Evolutionary conservation across 371 early-diverging fungal genomes (phyloP), one percentile per base, ranked within the genome.

Genomic region (Mortierella sp.): DNA sequence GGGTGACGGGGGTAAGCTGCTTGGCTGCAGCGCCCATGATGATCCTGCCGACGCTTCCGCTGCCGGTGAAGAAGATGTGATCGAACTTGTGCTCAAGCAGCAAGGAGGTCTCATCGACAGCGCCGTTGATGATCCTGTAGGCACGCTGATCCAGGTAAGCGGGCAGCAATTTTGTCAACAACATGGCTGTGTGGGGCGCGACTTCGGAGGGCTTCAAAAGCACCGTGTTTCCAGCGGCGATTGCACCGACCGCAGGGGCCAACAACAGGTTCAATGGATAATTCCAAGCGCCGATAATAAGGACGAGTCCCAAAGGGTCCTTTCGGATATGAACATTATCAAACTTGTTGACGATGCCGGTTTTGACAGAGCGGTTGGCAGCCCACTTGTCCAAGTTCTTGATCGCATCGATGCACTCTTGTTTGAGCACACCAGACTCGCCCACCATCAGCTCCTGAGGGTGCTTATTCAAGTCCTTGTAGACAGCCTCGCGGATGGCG

Each of bases 41-140:
- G 22, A 94, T 81, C 57, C 83, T 88, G 28, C 93, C 98, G 17
- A 97, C 93, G 10, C 49, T 27, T n/a, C 91, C 89, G 71, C 85
- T 91, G 47, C 98, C 97, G 7, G 98, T 98, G 78, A 91, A 98
- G 56, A 95, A 94, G 68, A 95, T 96, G 73, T 94, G 92, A 81
- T 96, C 95, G 51, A 90, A 94, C 64, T 81, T 80, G 55, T 90
- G 80, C 50, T 83, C 84, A 34, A 98, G 85, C 59, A 96, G 69
- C 21, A 57, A 65, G 1, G 92, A 90, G 1, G 95, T 88, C 79
- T 94, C 92, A 10, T 81, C 77, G 0, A 87, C 87, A 24, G 78
- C 94, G 39, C 98, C 98, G 57, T 90, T 88, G 43, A 96, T 83
- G 25, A 95, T 88, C 14, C 80, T 71, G 59, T 88, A 81, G 21